A percentile compares a stretch with the other conserved stretches of the same genome.
Conservation (phyloP, 306 rosid genomes). For the Malus orientalis region DNA sequence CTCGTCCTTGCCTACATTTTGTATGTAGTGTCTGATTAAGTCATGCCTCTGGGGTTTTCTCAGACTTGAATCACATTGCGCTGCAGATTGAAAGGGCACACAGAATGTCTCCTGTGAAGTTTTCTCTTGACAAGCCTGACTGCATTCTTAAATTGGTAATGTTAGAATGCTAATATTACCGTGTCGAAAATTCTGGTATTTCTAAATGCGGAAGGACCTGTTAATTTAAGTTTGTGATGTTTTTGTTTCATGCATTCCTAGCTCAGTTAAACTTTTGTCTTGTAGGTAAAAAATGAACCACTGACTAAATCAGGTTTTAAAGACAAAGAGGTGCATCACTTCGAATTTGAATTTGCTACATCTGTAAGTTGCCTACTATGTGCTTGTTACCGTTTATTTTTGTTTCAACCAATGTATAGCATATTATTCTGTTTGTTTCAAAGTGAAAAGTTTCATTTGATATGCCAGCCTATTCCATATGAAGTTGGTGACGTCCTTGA, state of each 20-base stretch:
- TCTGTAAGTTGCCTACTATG: conserved; percentile 35
- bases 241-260: not conserved
- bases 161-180: not conserved
- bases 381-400: not conserved
- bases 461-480: conserved; percentile 50
- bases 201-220: not conserved
- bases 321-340: conserved; percentile 79
- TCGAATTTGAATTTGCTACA: conserved; percentile 71
- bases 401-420: not conserved
- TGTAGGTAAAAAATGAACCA: conserved; percentile 65
- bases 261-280: conserved; percentile 16
- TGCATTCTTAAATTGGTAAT: conserved; percentile 83
- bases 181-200: not conserved
- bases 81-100: conserved; percentile 64
- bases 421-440: not conserved
- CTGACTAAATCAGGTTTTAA: conserved; percentile 44
- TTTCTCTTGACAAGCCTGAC: conserved; percentile 53
- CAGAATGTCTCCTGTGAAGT: conserved; percentile 60
- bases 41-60: conserved; percentile 17
- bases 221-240: not conserved
- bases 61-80: conserved; percentile 44
- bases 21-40: not conserved
- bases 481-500: conserved; percentile 74
- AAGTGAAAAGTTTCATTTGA: conserved; percentile 5
- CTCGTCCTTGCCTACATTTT: not conserved